Evolutionary conservation across 768 basidiomycete species (phyloP), one percentile per base, ranked within the genome.

Genomic region (Lentinula edodes): DNA sequence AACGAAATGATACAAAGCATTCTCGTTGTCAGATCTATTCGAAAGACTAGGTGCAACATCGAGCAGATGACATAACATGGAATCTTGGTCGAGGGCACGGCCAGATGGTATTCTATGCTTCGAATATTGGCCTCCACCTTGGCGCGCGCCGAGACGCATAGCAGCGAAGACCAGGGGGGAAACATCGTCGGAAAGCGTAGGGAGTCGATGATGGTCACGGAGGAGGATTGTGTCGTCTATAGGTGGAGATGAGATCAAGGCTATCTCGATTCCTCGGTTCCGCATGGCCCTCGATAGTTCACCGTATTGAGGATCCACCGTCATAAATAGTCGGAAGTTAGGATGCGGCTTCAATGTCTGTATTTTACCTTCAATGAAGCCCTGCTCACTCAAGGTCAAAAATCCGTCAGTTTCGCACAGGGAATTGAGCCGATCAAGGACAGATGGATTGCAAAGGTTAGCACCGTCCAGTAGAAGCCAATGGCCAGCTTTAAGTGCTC

Each of bases 211-310:
- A 67, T 81, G 73, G 60, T 85, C 80, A 15, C 74, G 72, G 15
- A 87, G 61, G 28, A 82, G 77, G 35, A 57, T 59, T 8, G 36
- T n/a, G 64, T 89, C 88, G 61, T 86, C 83, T 10, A 74, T 65
- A 13, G 70, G 67, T 52, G 74, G 71, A 18, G 61, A 57, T 5
- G 69, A 55, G 9, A 79, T 58, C 58, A 94, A 67, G 34, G 82
- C 80, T 52, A 98, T 81, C 73, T 99, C 97, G 39, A 97, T 78
- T 16, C 96, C 96, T 61, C 97, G 86, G 74, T 99, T 99, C 28
- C 97, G 89, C 97, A 99, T 99, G 2, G 97, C 97, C 41, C 97
- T 83, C 1, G 97, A 98, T 10, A 98, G 77, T 73, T 99, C 97
- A 50, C 97, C 97, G 63, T 89, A 82, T 63, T 88, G 87, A 34